Percentiles rank a stretch among this genome's conserved stretches.
Evolutionary conservation across 306 rosid genomes (phyloP).

Genomic region (Quercus agrifolia): DNA sequence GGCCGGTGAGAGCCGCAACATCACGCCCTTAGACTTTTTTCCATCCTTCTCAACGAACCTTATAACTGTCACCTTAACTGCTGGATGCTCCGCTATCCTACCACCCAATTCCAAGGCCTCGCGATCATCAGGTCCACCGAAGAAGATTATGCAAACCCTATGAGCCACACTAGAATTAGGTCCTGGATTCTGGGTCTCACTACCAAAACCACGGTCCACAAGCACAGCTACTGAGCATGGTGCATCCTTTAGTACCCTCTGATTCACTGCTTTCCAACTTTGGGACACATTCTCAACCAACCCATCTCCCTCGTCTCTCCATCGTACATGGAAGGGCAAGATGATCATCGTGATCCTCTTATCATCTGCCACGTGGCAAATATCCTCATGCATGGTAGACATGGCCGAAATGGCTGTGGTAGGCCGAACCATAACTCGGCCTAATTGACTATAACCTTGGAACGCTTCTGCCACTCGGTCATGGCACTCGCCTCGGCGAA

Average conservation of each 20-base stretch:
- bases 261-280: conserved; percentile 72
- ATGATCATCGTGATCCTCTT: conserved; percentile 65
- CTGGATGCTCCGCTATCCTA: conserved; percentile 67
- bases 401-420: conserved; percentile 67
- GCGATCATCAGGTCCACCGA: conserved; percentile 87
- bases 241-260: conserved; percentile 56
- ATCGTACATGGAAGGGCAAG: conserved; percentile 65
- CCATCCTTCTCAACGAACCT: conserved; percentile 44
- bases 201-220: conserved; percentile 68
- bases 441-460: conserved; percentile 53
- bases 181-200: conserved; percentile 16
- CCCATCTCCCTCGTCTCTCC: conserved; percentile 36
- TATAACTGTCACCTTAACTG: conserved; percentile 34
- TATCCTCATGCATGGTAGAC: conserved; percentile 70
- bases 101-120: conserved; percentile 66
- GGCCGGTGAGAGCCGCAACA: conserved; percentile 28
- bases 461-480: conserved; percentile 54
- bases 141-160: conserved; percentile 50
- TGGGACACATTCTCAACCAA: conserved; percentile 50
- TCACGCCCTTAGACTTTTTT: neutral
- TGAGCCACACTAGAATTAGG: conserved; percentile 10
- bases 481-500: conserved; percentile 35
- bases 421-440: conserved; percentile 57
- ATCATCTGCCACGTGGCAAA: conserved; percentile 75
- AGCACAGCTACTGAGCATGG: conserved; percentile 76